phyloP scores from a whole-genome alignment of 768 basidiomycete genomes.

The Dictyophora rubrovolvata region DNA sequence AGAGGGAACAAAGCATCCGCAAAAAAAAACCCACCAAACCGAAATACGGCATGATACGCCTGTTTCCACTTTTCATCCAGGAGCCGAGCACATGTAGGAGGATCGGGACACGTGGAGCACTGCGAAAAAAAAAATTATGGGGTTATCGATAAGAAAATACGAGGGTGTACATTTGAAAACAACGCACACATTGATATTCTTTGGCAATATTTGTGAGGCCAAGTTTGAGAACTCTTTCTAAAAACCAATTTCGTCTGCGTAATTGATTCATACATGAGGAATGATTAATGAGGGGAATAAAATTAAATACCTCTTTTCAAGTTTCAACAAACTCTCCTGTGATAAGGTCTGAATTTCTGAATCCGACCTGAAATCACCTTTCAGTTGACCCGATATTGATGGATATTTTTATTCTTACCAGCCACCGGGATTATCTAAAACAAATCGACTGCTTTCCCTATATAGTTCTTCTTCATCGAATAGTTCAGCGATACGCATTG shows the following conservation, averaged over 20 bases:
- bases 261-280: neutral
- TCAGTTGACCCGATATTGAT: neutral
- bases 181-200: constrained; percentile 84
- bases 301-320: constrained; percentile 65
- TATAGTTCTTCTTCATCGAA: constrained; percentile 87
- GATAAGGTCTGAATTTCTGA: constrained; percentile 75
- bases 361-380: constrained; percentile 15
- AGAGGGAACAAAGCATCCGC: neutral
- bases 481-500: constrained; percentile 83
- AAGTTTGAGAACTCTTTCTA: constrained; percentile 88
- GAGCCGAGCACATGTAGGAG: constrained; percentile 63
- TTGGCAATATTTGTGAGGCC: constrained; percentile 81
- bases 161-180: neutral
- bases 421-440: constrained; percentile 76
- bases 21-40: constrained; percentile 51
- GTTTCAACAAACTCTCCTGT: constrained; percentile 73
- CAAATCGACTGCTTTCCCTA: constrained; percentile 83
- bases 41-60: constrained; percentile 76
- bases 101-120: constrained; percentile 81
- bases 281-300: neutral
- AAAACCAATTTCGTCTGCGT: constrained; percentile 81
- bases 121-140: constrained; percentile 20
- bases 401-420: neutral
- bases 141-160: neutral
- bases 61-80: constrained; percentile 92